Percentiles rank a stretch among this genome's conserved stretches.
These are phyloP conservation scores for Rhodotorula glutinis DNA, from an alignment of 1,284 basidiomycete species.

Conservation along the genomic window DNA sequence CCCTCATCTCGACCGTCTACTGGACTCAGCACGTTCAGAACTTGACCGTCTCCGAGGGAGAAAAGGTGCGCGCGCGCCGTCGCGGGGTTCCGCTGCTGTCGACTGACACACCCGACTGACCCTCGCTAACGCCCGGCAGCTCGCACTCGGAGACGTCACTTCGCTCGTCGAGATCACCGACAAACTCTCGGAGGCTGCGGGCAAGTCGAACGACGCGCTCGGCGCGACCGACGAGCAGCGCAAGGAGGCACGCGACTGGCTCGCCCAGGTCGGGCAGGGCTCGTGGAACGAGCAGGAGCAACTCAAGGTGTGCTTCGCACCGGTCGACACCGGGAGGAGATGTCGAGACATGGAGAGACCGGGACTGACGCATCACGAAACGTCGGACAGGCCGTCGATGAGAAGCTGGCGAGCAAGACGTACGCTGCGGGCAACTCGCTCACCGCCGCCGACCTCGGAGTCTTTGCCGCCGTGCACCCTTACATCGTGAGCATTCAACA, in stretches of 20 bases:
- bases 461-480: constrained; percentile 78
- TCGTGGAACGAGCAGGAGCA: constrained; percentile 9
- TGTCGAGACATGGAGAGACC: too few species aligned
- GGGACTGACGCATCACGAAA: constrained; percentile 5
- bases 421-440: constrained; percentile 72
- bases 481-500: constrained; percentile 56
- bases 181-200: constrained; percentile 36
- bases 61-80: constrained; percentile 21
- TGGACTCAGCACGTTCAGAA: constrained; percentile 27
- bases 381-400: constrained; percentile 63
- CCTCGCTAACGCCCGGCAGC: neutral
- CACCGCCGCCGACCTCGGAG: constrained; percentile 78
- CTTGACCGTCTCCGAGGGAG: constrained; percentile 18
- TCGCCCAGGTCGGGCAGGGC: constrained; percentile 23
- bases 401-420: constrained; percentile 69
- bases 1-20: constrained; percentile 32
- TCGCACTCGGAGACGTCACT: constrained; percentile 22
- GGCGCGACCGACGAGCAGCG: constrained; percentile 28
- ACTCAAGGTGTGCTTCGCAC: constrained; percentile 31
- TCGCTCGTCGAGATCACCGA: constrained; percentile 24
- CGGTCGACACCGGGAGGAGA: too few species aligned
- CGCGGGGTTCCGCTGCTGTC: neutral
- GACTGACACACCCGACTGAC: neutral
- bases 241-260: constrained; percentile 20
- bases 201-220: constrained; percentile 38